phyloP scores from a whole-genome alignment of 305 asterid species.

The Fraxinus albicans region DNA sequence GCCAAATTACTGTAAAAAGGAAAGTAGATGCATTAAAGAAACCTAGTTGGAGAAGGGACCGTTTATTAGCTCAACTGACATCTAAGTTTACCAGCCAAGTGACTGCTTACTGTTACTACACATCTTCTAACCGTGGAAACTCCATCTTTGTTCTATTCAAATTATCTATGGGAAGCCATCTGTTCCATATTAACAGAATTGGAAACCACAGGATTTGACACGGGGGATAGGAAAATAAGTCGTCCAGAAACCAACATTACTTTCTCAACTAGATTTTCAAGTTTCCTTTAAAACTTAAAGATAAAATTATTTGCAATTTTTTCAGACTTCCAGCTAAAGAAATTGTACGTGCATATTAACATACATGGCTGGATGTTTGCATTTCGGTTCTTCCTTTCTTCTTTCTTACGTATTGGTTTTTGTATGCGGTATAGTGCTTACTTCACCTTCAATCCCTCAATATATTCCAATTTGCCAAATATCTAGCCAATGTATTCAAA shows the following conservation, averaged over 20 bases:
- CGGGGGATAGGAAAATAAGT: neutral
- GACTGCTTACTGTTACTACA: neutral
- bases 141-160: neutral
- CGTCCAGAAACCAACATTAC: neutral
- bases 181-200: neutral
- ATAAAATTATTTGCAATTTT: neutral
- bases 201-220: neutral
- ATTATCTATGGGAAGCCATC: neutral
- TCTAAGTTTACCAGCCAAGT: conserved; percentile 2
- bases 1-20: neutral
- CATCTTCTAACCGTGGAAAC: neutral
- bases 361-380: neutral
- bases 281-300: neutral
- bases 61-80: neutral
- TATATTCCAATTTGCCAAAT: neutral
- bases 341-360: neutral
- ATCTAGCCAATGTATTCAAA: neutral
- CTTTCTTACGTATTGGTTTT: neutral
- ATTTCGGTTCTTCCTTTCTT: conserved; percentile 6
- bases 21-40: neutral
- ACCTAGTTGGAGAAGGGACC: neutral
- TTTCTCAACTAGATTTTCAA: neutral
- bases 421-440: neutral
- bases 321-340: neutral
- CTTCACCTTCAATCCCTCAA: neutral